Evolutionary conservation across 2,329 filamentous ascomycete species (phyloP).

Genomic region (Helotiales sp.): DNA sequence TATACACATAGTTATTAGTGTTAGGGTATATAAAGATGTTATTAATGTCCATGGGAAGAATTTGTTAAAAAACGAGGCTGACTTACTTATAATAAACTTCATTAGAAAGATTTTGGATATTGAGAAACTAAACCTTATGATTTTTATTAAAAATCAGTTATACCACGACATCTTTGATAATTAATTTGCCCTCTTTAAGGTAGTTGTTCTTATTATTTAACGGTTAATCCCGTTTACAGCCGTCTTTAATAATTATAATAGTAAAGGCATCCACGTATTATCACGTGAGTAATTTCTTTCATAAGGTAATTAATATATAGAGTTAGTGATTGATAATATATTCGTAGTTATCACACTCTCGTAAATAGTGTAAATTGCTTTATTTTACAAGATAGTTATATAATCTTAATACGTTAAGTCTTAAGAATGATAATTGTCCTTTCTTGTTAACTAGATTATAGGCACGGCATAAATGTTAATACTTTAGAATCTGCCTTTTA

Average conservation of each 20-base stretch:
- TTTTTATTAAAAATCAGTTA: constrained; percentile 89
- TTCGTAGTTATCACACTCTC: no score
- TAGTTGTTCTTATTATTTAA: constrained; percentile 78
- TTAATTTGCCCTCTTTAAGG: constrained; percentile 82
- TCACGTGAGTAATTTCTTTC: constrained; percentile 45
- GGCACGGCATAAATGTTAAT: constrained; percentile 76
- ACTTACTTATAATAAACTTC: constrained; percentile 87
- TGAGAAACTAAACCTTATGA: constrained; percentile 88
- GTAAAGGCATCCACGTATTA: constrained; percentile 64
- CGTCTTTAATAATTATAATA: constrained; percentile 97
- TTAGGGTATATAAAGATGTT: constrained; percentile 84
- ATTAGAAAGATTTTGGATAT: constrained; percentile 82
- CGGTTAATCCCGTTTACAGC: constrained; percentile 87
- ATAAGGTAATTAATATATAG: constrained; percentile 29
- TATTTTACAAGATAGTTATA: no score
- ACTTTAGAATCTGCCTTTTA: constrained; percentile 83
- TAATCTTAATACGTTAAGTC: no score
- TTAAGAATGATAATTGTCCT: constrained; percentile 34
- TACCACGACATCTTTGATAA: constrained; percentile 89
- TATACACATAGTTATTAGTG: constrained; percentile 85
- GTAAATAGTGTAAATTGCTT: no score
- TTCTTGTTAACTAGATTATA: constrained; percentile 43
- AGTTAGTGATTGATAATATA: constrained; percentile 33
- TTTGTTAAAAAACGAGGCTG: constrained; percentile 80
- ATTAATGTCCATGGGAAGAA: constrained; percentile 50